These are phyloP conservation scores for Talaromyces sp. DNA, from an alignment of 2,329 filamentous ascomycete genomes.

Conservation along the genomic window DNA sequence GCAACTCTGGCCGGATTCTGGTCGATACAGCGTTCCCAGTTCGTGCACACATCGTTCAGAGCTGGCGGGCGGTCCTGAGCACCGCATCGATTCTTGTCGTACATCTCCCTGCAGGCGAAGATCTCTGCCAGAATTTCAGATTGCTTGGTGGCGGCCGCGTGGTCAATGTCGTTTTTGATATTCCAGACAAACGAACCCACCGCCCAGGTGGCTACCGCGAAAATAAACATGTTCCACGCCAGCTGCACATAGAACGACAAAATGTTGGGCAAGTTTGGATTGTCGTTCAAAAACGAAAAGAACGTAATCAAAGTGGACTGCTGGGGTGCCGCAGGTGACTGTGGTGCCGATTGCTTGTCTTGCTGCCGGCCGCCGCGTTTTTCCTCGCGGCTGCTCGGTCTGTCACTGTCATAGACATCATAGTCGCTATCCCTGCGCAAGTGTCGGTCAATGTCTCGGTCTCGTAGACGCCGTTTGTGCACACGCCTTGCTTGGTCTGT, in stretches of 20 bases:
- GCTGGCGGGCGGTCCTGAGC: slow-evolving; percentile 64
- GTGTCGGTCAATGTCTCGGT: slow-evolving; percentile 40
- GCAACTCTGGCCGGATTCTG: slow-evolving; percentile 73
- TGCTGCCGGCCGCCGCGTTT: slow-evolving; percentile 14
- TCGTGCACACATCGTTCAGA: slow-evolving; percentile 65
- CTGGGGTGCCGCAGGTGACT: slow-evolving; percentile 19
- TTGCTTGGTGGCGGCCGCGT: slow-evolving; percentile 64
- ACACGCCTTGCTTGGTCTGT: slow-evolving; percentile 41
- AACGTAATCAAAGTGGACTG: slow-evolving; percentile 43
- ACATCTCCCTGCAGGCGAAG: slow-evolving; percentile 66
- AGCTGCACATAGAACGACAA: slow-evolving; percentile 64
- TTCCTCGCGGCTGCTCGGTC: slow-evolving; percentile 31
- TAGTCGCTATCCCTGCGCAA: slow-evolving; percentile 38
- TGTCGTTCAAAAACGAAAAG: slow-evolving; percentile 58
- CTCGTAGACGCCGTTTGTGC: slow-evolving; percentile 46
- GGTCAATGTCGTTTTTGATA: slow-evolving; percentile 68
- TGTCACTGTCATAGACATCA: slow-evolving; percentile 27
- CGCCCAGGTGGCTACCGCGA: slow-evolving; percentile 53
- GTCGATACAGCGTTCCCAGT: slow-evolving; percentile 85
- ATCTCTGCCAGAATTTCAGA: slow-evolving; percentile 67
- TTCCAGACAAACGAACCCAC: slow-evolving; percentile 65
- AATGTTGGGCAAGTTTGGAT: slow-evolving; percentile 61
- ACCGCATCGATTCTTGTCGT: slow-evolving; percentile 68
- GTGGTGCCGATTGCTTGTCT: background rate
- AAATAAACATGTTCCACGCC: slow-evolving; percentile 45